Conservation (phyloP, 108 stramenopile species). For the Cyclotella cryptica region DNA sequence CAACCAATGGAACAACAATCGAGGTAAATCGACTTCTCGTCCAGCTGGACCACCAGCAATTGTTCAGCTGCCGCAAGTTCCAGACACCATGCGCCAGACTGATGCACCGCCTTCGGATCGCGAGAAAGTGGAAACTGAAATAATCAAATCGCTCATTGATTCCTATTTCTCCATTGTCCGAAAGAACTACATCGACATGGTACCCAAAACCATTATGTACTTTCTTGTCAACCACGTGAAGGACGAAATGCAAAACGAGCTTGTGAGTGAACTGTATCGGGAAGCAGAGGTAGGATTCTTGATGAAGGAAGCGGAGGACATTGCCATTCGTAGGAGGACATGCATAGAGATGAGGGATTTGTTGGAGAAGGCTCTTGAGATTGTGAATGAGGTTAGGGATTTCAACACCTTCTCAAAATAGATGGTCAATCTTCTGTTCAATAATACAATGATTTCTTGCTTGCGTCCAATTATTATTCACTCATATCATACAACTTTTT, state of each 20-base stretch:
- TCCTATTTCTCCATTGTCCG: slow-evolving; percentile 96
- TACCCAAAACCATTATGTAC: slow-evolving; percentile 99
- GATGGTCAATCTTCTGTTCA: no score
- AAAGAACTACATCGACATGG: slow-evolving; percentile 97
- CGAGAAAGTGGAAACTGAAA: slow-evolving; percentile 92
- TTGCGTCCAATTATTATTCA: no score
- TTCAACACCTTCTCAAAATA: slow-evolving; percentile 74
- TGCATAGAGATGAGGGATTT: slow-evolving; percentile 94
- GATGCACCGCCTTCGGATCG: slow-evolving; percentile 90
- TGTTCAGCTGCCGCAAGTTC: slow-evolving; percentile 94
- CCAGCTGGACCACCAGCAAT: slow-evolving; percentile 66
- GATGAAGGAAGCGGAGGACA: slow-evolving; percentile 93
- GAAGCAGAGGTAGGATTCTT: slow-evolving; percentile 82
- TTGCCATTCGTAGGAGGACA: slow-evolving; percentile 86
- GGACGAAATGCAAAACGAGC: slow-evolving; percentile 95
- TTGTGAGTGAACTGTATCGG: slow-evolving; percentile 94
- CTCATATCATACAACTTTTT: no score
- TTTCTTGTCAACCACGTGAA: slow-evolving; percentile 96
- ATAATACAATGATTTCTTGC: no score
- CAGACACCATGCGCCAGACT: slow-evolving; percentile 92
- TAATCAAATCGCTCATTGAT: slow-evolving; percentile 95
- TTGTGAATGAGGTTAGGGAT: slow-evolving; percentile 97
- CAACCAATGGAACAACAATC: slow-evolving; percentile 43
- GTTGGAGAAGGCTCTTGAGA: slow-evolving; percentile 91
- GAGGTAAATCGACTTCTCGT: slow-evolving; percentile 19